Base-by-base conservation (phyloP, 75 land plant species). In the Pseudotsuga menziesii region DNA sequence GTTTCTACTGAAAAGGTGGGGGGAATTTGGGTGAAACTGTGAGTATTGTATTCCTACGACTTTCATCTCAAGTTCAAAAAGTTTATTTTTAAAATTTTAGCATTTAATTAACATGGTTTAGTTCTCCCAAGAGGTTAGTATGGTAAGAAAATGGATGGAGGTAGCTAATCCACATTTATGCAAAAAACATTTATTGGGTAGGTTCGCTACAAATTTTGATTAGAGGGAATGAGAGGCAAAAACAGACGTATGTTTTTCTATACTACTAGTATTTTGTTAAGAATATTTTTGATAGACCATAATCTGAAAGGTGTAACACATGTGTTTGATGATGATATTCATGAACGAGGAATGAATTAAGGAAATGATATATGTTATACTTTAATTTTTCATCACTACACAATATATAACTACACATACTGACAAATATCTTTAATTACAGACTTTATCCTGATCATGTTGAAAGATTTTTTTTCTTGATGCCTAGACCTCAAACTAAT, bases 261-360 rank as follows among this genome's bases (percentile, higher is more conserved):
- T 76, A 97, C 99, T 19, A 92, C 95, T 77, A 98, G 99, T 36
- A 92, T 97, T 80, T 83, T 97, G 79, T 88, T 97, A 56, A 87
- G 99, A 57, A 78, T 95, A 61, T 83, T 94, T 79, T 82, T 97
- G 77, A 80, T 84, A 57, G 99, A 97, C 73, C 91, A 88, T 6
- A 88, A 87, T 69, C 76, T 97, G 78, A 79, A 82, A 83, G 99
- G 99, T 70, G 80, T 94, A 62, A 94, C 90, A 25, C 99, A 97
- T 92, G 97, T 97, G 36, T 85, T 97, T 75, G 98, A 94, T 22
- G 99, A 97, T 89, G 99, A 97, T 81, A 97, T 97, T 79, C 99
- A 97, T 87, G 99, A 97, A 82, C 78, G 99, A 82, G 99, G 99
- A 75, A 97, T 97, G 99, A 97, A 97, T 83, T 98, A 97, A 89